Evolutionary conservation across 2,329 filamentous ascomycete species (phyloP), one percentile per base, ranked within the genome.

Genomic region (Penicillium sp.): DNA sequence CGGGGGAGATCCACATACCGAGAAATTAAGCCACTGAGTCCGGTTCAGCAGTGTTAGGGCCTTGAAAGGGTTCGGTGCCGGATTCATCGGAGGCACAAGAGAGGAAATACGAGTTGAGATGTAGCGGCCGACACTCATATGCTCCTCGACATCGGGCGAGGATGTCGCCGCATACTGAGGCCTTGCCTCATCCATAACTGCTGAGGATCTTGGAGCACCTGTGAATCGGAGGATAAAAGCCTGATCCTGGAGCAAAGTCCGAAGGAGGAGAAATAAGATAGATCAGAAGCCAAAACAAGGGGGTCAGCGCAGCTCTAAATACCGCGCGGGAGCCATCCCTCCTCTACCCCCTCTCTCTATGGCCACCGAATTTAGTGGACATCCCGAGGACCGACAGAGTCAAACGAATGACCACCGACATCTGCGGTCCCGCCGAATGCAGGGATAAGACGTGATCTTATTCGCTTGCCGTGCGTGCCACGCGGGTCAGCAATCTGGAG

Each of bases 21-120:
- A 67, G 68, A 84, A 85, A 70, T 84, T 83, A n/a, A 84, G 74
- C 82, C 82, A 85, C 74, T 85, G 82, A 47, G 83, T 79, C 31
- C 66, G 67, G 60, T 82, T 84, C 7, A 85, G 74, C 45, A 83
- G 68, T 19, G 72, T 68, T 23, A 86, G 70, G 0, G 83, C 73
- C 9, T 72, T 75, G 63, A 84, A 77, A 0, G 83, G 83, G 54
- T 85, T 86, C 10, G 78, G 76, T 11, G 81, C 78, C 19, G 75
- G 75, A 53, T 78, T 76, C 78, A 83, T 82, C 0, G 82, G 79
- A n/a, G 83, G 84, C 62, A 80, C 80, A 47, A 86, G 73, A 0
- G 82, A 79, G 0, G 80, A 73, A 19, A 85, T 54, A 19, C 84
- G 78, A 6, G 83, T 85, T 1, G 76, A 75, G 15, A 83, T 65